Base-by-base conservation (phyloP, 345 rosid genomes). In the Hirschfeldia incana region DNA sequence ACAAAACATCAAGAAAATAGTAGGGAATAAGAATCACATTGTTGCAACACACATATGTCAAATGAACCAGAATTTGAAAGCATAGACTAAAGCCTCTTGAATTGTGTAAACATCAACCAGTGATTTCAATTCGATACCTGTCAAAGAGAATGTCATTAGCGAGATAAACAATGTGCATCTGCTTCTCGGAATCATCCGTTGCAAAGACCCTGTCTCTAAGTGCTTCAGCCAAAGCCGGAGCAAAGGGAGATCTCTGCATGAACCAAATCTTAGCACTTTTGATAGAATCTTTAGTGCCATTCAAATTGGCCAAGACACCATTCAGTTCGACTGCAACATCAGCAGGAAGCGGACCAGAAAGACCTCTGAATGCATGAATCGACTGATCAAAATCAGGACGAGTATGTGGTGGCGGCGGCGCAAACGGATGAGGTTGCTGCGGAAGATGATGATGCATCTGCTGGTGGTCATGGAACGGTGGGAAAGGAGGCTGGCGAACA, bases 181-280 rank as follows among this genome's bases (percentile, higher is more conserved):
- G 99, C 85, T 97, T 90, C 81, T 93, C 98, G 59, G 91, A 86
- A 85, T 96, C 99, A 86, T 96, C 99, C 75, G 89, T 71, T 42
- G 88, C 71, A 77, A 90, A 87, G 29, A 92, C 83, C 86, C 98
- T 88, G 70, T 96, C 94, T 82, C 94, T 93, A 62, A 96, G 83
- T 30, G 89, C 97, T 84, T 89, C 98, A 7, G 98, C 97, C 55
- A 96, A 88, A 70, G 97, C 94, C 12, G 94, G 97, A 76, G 97
- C 94, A 88, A 96, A 96, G 30, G 94, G 88, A 83, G 94, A 86
- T 78, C 98, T 90, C 83, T 96, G 98, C 97, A 89, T 93, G 86
- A 96, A 96, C 99, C 99, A 96, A 86, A 84, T 82, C 88, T 96
- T 96, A 70, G 98, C 94, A 79, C 97, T 87, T 84, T 96, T 96